Conservation (phyloP, 768 basidiomycete species). For the Pleurotus ostreatus region DNA sequence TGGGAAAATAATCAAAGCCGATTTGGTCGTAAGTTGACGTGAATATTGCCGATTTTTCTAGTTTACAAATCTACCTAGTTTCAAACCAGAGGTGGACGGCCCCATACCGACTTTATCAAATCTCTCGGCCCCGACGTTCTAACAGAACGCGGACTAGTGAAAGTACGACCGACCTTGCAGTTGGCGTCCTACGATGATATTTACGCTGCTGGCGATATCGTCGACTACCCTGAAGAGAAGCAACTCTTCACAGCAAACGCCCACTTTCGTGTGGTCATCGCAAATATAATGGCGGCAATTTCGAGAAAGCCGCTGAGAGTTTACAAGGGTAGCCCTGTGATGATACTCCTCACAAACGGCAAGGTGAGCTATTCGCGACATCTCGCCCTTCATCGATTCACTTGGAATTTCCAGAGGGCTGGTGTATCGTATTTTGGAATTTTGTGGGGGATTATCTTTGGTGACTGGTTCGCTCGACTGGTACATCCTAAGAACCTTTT, state of each 20-base stretch:
- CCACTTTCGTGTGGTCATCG: constrained; percentile 43
- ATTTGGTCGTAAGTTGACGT: constrained; percentile 48
- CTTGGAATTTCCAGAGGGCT: constrained; percentile 18
- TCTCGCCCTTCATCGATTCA: neutral
- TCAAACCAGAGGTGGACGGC: constrained; percentile 36
- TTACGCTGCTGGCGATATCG: constrained; percentile 65
- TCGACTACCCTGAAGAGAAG: constrained; percentile 63
- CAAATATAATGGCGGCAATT: constrained; percentile 47
- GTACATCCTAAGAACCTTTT: constrained; percentile 22
- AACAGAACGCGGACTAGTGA: constrained; percentile 35
- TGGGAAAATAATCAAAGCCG: constrained; percentile 45
- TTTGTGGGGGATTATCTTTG: constrained; percentile 41
- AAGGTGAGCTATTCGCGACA: constrained; percentile 29
- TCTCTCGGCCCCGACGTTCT: constrained; percentile 37
- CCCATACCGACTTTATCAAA: constrained; percentile 48
- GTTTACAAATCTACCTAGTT: constrained; percentile 16
- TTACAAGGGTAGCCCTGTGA: constrained; percentile 48
- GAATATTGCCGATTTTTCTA: neutral
- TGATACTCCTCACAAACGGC: constrained; percentile 51
- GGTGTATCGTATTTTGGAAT: constrained; percentile 38
- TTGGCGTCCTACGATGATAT: constrained; percentile 45
- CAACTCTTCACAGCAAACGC: constrained; percentile 38
- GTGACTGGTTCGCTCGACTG: constrained; percentile 34
- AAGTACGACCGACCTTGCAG: constrained; percentile 56
- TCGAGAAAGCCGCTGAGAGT: constrained; percentile 26